Evolutionary conservation across 371 early-diverging fungal genomes (phyloP).

Genomic region (Fennellomyces sp.): DNA sequence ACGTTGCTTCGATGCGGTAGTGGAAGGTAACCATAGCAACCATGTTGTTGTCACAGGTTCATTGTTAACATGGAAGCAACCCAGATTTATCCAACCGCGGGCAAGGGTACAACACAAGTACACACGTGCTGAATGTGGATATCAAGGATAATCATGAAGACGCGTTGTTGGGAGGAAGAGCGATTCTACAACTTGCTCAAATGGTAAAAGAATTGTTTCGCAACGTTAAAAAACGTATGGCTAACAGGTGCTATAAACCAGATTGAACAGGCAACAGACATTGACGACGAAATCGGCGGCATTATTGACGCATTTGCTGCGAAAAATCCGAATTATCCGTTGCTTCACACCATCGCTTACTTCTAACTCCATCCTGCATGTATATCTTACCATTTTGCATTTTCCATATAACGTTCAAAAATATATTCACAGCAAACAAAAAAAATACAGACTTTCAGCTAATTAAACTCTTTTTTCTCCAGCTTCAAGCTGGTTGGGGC

Average conservation of each 20-base stretch:
- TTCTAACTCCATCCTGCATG: constrained; percentile 42
- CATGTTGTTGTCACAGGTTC: too few relatives aligned
- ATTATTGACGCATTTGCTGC: constrained; percentile 78
- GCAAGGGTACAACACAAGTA: constrained; percentile 68
- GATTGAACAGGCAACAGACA: constrained; percentile 72
- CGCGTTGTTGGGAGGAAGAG: constrained; percentile 83
- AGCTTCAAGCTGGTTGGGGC: too few relatives aligned
- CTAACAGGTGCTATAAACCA: too few relatives aligned
- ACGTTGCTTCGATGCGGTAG: constrained; percentile 92
- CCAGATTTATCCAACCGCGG: constrained; percentile 76
- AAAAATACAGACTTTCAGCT: too few relatives aligned
- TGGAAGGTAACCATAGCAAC: constrained; percentile 91
- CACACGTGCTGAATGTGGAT: constrained; percentile 95
- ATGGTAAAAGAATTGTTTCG: constrained; percentile 41
- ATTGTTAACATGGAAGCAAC: too few relatives aligned
- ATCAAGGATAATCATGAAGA: constrained; percentile 95
- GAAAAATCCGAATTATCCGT: constrained; percentile 54
- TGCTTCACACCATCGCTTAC: constrained; percentile 65
- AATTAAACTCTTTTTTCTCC: too few relatives aligned
- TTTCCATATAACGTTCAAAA: too few relatives aligned
- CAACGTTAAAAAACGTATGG: too few relatives aligned
- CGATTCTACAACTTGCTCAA: constrained; percentile 79
- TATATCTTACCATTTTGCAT: background rate
- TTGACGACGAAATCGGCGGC: constrained; percentile 82
- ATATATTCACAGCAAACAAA: too few relatives aligned